phyloP scores from a whole-genome alignment of 345 rosid species.

The Populus euphratica region DNA sequence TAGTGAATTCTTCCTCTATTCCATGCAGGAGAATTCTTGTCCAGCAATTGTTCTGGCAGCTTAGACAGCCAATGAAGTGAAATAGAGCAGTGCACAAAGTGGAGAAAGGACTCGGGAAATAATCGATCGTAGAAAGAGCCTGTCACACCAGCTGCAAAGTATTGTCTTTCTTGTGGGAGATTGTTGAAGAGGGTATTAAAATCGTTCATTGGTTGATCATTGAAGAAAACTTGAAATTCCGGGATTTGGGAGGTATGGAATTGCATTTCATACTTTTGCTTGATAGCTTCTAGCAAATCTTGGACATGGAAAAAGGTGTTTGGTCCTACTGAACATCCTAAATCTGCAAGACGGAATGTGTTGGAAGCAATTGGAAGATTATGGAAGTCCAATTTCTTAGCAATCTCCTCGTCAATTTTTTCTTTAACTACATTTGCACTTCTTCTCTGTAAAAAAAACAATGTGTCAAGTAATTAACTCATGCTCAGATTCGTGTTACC shows the following conservation, averaged over 20 bases:
- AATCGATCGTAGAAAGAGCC: slow-evolving; percentile 3
- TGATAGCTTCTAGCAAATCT: not conserved
- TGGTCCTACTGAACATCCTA: slow-evolving; percentile 5
- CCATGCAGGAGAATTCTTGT: not conserved
- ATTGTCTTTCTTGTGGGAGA: not conserved
- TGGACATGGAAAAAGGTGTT: not conserved
- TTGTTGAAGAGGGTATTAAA: not conserved
- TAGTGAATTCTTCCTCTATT: slow-evolving; percentile 10
- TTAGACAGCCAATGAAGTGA: slow-evolving; percentile 7
- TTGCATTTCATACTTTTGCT: not conserved
- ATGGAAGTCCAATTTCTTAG: slow-evolving; percentile 17
- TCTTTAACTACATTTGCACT: not conserved
- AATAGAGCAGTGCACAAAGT: not conserved
- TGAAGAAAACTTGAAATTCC: slow-evolving; percentile 7
- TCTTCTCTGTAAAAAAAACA: not conserved
- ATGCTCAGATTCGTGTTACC: not conserved
- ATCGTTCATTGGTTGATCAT: slow-evolving; percentile 4
- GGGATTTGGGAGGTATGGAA: not conserved
- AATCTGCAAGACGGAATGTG: slow-evolving; percentile 19
- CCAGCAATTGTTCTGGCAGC: not conserved
- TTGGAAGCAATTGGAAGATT: slow-evolving; percentile 3
- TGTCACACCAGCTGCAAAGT: slow-evolving; percentile 6
- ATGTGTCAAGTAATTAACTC: not conserved
- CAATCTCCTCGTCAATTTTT: slow-evolving; percentile 9
- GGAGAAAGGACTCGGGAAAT: slow-evolving; percentile 1